A percentile compares a stretch with the other conserved stretches of the same genome.
These are phyloP conservation scores for Taphrina confusa DNA, from an alignment of 1,139 yeast species.

Conservation along the genomic window DNA sequence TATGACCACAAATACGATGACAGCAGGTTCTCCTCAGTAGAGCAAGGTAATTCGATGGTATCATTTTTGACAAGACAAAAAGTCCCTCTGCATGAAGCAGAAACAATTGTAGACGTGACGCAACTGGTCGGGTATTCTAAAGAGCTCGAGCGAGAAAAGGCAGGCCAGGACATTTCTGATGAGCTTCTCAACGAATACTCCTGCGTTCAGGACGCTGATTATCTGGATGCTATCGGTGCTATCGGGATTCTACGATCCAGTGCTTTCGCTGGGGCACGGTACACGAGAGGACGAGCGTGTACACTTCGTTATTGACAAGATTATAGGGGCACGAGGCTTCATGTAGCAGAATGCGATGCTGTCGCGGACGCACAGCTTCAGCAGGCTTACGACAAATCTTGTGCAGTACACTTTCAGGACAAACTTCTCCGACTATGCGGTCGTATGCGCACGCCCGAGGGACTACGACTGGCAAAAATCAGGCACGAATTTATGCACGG, in stretches of 20 bases:
- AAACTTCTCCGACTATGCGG: conserved; percentile 45
- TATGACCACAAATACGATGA: conserved; percentile 47
- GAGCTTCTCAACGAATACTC: conserved; percentile 43
- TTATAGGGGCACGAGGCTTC: conserved; percentile 4
- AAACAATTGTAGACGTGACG: conserved; percentile 43
- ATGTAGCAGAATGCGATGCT: background rate
- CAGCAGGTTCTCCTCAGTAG: conserved; percentile 34
- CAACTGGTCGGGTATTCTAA: conserved; percentile 45
- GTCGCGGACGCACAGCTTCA: background rate
- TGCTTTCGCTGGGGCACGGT: conserved; percentile 45
- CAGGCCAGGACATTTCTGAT: conserved; percentile 37
- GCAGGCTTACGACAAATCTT: background rate
- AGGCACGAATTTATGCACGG: conserved; percentile 41
- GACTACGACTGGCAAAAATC: conserved; percentile 42
- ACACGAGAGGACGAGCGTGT: too few relatives aligned
- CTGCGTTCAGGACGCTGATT: conserved; percentile 49
- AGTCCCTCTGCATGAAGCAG: conserved; percentile 39
- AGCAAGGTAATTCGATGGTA: background rate
- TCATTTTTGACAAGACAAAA: conserved; percentile 39
- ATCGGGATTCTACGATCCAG: conserved; percentile 47
- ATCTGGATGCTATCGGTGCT: conserved; percentile 49
- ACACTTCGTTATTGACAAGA: too few relatives aligned
- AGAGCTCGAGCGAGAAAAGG: conserved; percentile 41
- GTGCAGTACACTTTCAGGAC: conserved; percentile 44
- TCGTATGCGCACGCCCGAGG: conserved; percentile 45